phyloP scores from a whole-genome alignment of 495 filamentous ascomycete genomes.

The Aspergillus sclerotiicarbonarius region DNA sequence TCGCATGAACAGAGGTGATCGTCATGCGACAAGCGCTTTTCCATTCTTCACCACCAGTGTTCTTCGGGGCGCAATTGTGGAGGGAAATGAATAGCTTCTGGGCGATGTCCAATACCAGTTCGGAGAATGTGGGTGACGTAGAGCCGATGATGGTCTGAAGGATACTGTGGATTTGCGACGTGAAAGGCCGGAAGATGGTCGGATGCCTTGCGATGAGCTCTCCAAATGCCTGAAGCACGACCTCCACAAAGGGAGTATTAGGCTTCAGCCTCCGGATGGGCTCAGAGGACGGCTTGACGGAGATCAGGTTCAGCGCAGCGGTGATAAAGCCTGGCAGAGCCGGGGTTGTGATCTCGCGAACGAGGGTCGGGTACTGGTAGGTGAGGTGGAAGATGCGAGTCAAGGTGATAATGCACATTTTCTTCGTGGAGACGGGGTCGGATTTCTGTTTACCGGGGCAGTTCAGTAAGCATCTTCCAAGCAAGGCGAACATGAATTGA shows the following conservation, averaged over 20 bases:
- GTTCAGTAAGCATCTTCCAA: conserved; percentile 12
- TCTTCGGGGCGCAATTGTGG: conserved; percentile 74
- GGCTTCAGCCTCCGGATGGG: conserved; percentile 42
- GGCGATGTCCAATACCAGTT: conserved; percentile 48
- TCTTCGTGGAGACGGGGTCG: conserved; percentile 69
- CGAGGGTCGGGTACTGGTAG: conserved; percentile 73
- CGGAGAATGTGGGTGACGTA: conserved; percentile 36
- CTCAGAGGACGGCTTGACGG: conserved; percentile 40
- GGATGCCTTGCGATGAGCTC: conserved; percentile 73
- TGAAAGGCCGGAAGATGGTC: conserved; percentile 74
- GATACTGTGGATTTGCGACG: conserved; percentile 60
- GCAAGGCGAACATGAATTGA: conserved; percentile 4
- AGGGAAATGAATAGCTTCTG: conserved; percentile 64
- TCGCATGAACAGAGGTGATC: conserved; percentile 60
- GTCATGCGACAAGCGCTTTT: conserved; percentile 56
- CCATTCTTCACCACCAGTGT: conserved; percentile 72
- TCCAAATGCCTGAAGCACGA: conserved; percentile 61
- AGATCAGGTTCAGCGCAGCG: conserved; percentile 66
- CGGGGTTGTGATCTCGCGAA: conserved; percentile 86
- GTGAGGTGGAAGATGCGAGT: conserved; percentile 79
- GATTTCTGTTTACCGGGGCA: conserved; percentile 53
- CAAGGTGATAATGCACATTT: conserved; percentile 69
- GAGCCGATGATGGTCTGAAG: conserved; percentile 48
- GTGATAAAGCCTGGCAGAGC: conserved; percentile 71
- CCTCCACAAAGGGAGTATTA: conserved; percentile 53